Conservation (phyloP, 768 basidiomycete species). For the Hirschioporus abietinus region DNA sequence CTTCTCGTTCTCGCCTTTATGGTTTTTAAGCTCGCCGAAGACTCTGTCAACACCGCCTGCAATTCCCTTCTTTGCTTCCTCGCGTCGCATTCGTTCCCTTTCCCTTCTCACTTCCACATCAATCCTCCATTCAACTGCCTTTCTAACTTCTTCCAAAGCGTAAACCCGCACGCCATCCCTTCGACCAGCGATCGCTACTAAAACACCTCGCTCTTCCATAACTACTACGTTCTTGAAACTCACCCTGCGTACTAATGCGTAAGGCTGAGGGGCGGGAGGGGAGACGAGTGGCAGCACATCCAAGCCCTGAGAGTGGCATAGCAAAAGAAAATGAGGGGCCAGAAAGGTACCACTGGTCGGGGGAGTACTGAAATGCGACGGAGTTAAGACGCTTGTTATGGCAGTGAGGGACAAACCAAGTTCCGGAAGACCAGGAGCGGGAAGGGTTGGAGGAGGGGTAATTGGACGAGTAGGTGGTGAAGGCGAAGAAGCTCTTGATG, state of each 20-base stretch:
- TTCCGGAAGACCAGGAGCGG: constrained; percentile 67
- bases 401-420: constrained; percentile 69
- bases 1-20: constrained; percentile 42
- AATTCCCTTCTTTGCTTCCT: constrained; percentile 53
- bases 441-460: constrained; percentile 69
- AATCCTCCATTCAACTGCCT: constrained; percentile 83
- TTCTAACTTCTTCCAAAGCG: constrained; percentile 81
- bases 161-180: constrained; percentile 86
- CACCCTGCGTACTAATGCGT: constrained; percentile 76
- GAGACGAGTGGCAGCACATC: constrained; percentile 78
- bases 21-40: constrained; percentile 23
- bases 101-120: constrained; percentile 75
- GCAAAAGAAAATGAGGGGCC: constrained; percentile 72
- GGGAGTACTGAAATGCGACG: constrained; percentile 72
- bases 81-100: constrained; percentile 63
- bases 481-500: constrained; percentile 54
- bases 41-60: constrained; percentile 28
- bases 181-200: constrained; percentile 86
- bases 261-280: constrained; percentile 71
- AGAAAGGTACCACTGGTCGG: constrained; percentile 77
- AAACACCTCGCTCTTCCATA: constrained; percentile 86
- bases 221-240: constrained; percentile 84
- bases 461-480: constrained; percentile 39
- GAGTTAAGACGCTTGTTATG: constrained; percentile 62
- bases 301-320: constrained; percentile 82